phyloP scores from a whole-genome alignment of 2,329 filamentous ascomycete species.

The Cercospora sp. region DNA sequence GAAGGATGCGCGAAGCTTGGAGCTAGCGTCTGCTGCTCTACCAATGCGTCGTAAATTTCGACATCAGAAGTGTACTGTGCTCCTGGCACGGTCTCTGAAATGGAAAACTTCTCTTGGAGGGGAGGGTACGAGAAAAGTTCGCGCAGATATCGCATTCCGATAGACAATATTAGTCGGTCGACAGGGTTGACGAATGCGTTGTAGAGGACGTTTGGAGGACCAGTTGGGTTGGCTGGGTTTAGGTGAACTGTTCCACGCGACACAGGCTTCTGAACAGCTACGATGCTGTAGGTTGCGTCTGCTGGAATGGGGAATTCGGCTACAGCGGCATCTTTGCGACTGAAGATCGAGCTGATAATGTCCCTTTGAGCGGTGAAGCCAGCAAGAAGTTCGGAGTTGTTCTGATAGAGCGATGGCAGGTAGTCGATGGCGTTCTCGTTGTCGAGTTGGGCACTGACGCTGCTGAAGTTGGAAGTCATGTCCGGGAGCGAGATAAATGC shows the following conservation, averaged over 20 bases:
- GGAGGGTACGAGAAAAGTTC: slow-evolving; percentile 10
- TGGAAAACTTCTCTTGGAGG: slow-evolving; percentile 14
- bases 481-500: slow-evolving; percentile 28
- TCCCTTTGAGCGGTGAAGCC: slow-evolving; percentile 1
- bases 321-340: slow-evolving; percentile 3
- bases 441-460: not conserved
- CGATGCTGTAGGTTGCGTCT: slow-evolving; percentile 5
- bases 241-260: slow-evolving; percentile 34
- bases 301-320: slow-evolving; percentile 7
- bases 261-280: slow-evolving; percentile 24
- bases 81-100: slow-evolving; percentile 2
- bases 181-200: slow-evolving; percentile 29
- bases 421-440: not conserved
- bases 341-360: not conserved
- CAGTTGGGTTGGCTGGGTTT: slow-evolving; percentile 19
- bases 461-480: slow-evolving; percentile 16
- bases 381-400: not conserved
- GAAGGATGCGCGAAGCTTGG: slow-evolving; percentile 27
- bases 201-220: slow-evolving; percentile 32
- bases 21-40: slow-evolving; percentile 11
- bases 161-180: slow-evolving; percentile 14
- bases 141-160: slow-evolving; percentile 1
- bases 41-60: slow-evolving; percentile 19
- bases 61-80: slow-evolving; percentile 14
- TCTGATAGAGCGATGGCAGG: not conserved